phyloP scores from a whole-genome alignment of 2,329 filamentous ascomycete genomes.

The Sclerotinia glacialis region DNA sequence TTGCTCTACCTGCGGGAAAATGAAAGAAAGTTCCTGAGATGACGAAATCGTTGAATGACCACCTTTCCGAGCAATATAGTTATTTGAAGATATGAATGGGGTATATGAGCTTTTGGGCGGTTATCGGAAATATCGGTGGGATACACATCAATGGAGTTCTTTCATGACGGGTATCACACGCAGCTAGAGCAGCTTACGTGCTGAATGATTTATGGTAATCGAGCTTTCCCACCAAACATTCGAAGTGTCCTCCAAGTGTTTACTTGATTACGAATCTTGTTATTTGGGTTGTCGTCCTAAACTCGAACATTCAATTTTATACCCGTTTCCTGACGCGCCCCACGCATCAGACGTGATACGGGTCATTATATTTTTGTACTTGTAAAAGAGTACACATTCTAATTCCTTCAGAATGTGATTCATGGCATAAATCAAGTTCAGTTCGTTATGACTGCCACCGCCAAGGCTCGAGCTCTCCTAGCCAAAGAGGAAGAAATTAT shows the following conservation, averaged over 20 bases:
- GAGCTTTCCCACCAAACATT: background rate
- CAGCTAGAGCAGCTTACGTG: background rate
- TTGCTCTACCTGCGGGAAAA: slow-evolving; percentile 52
- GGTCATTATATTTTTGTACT: background rate
- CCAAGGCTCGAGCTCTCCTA: slow-evolving; percentile 24
- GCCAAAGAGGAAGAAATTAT: slow-evolving; percentile 42
- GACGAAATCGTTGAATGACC: background rate
- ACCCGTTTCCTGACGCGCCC: background rate
- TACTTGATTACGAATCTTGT: slow-evolving; percentile 6
- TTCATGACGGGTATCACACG: background rate
- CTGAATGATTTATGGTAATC: background rate
- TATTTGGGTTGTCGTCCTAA: background rate
- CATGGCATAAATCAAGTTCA: background rate
- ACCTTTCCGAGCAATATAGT: background rate
- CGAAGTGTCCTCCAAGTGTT: background rate
- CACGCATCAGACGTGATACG: background rate
- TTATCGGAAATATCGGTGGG: background rate
- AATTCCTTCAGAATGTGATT: background rate
- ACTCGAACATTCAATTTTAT: background rate
- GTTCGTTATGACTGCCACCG: background rate
- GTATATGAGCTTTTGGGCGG: background rate
- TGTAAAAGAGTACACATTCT: background rate
- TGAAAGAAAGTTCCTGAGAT: slow-evolving; percentile 50
- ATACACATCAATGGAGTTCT: background rate
- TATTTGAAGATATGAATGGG: background rate